Evolutionary conservation across 441 rosid genomes (phyloP).

Genomic region (Capsella rubella): DNA sequence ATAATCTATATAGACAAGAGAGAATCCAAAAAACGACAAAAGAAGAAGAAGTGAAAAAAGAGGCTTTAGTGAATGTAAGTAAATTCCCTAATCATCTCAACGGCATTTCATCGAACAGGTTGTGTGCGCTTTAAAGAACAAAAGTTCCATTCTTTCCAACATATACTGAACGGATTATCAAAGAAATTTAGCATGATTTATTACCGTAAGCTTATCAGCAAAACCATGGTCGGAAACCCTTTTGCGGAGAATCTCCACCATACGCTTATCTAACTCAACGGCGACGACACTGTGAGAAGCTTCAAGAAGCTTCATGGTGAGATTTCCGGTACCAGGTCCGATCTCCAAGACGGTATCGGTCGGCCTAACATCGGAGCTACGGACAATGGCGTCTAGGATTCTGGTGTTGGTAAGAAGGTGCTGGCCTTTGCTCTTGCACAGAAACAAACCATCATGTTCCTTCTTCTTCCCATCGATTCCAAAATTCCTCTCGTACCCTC

Average conservation of each 20-base stretch:
- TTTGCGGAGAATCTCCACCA: conserved; percentile 70
- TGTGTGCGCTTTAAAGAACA: background rate
- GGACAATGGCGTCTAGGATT: conserved; percentile 74
- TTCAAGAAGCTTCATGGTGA: conserved; percentile 78
- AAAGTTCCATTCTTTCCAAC: background rate
- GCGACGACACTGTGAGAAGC: conserved; percentile 68
- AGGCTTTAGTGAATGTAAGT: background rate
- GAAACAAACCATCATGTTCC: conserved; percentile 47
- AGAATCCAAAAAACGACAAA: background rate
- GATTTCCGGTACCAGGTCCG: conserved; percentile 93
- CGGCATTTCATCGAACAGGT: conserved; percentile 61
- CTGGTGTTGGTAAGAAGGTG: conserved; percentile 85
- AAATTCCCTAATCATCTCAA: conserved; percentile 2
- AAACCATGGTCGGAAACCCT: conserved; percentile 56
- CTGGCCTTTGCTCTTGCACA: conserved; percentile 88
- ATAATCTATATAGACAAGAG: conserved; percentile 64
- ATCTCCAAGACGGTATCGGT: conserved; percentile 78
- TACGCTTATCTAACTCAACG: conserved; percentile 75
- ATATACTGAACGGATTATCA: background rate
- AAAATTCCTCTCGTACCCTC: conserved; percentile 24
- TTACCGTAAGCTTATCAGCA: conserved; percentile 61
- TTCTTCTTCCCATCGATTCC: conserved; percentile 30
- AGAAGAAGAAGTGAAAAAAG: background rate
- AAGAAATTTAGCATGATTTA: conserved; percentile 6
- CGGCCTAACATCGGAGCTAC: conserved; percentile 55